A percentile compares a stretch with the other conserved stretches of the same genome.
Evolutionary conservation across 805 yeast species (phyloP).

Genomic region (Kodamaea fukazawae): DNA sequence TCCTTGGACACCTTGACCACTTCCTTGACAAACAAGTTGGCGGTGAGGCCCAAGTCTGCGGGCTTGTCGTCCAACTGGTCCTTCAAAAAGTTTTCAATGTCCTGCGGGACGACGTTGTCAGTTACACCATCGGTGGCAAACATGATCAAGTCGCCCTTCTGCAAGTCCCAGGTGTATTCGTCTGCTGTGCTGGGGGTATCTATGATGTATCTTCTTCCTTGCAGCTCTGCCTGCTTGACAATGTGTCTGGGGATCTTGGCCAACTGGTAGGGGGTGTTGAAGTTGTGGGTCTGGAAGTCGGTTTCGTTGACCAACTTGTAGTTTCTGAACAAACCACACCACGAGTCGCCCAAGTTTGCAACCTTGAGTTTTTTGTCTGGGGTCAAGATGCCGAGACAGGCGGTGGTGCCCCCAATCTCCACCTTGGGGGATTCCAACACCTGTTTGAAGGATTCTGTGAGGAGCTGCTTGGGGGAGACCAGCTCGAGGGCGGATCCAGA

Average conservation of each 20-base stretch:
- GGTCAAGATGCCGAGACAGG: constrained; percentile 74
- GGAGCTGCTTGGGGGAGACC: constrained; percentile 44
- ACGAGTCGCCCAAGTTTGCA: constrained; percentile 91
- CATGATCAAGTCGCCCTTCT: constrained; percentile 70
- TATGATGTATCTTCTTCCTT: constrained; percentile 62
- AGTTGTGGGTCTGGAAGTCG: constrained; percentile 75
- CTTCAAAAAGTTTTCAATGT: constrained; percentile 63
- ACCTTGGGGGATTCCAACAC: constrained; percentile 57
- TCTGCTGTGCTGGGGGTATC: constrained; percentile 73
- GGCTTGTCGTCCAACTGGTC: constrained; percentile 44
- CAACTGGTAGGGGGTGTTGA: constrained; percentile 90
- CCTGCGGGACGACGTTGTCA: constrained; percentile 75
- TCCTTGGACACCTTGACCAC: constrained; percentile 73
- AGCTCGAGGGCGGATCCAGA: constrained; percentile 10
- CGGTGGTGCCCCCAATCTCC: constrained; percentile 91
- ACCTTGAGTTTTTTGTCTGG: constrained; percentile 56
- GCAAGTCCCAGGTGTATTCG: constrained; percentile 58
- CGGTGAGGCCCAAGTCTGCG: constrained; percentile 42
- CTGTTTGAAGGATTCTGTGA: constrained; percentile 54
- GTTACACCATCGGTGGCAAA: constrained; percentile 94
- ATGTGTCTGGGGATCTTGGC: constrained; percentile 75
- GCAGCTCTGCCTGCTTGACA: constrained; percentile 48
- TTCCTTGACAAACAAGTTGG: constrained; percentile 57
- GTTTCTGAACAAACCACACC: constrained; percentile 82
- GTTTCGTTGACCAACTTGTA: constrained; percentile 62